Evolutionary conservation across 2,329 filamentous ascomycete genomes (phyloP).

Genomic region (Alternaria gaisen): DNA sequence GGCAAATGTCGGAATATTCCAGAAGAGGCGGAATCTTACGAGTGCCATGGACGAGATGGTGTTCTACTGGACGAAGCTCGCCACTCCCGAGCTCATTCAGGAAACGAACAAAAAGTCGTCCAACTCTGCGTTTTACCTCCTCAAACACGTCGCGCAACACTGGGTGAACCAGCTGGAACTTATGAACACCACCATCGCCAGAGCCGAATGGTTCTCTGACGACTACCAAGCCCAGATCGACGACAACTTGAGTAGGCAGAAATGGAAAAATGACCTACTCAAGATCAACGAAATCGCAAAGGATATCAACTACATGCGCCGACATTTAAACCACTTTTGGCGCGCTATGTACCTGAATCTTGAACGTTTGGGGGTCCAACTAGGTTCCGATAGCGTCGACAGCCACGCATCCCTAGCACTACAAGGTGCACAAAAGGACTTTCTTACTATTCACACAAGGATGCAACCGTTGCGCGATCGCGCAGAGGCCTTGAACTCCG

Average conservation of each 20-base stretch:
- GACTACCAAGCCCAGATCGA: slow-evolving; percentile 26
- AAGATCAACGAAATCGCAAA: slow-evolving; percentile 20
- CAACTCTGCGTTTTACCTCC: slow-evolving; percentile 6
- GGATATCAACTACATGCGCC: slow-evolving; percentile 30
- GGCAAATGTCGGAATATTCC: neutral
- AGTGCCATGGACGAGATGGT: neutral
- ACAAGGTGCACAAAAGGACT: slow-evolving; percentile 28
- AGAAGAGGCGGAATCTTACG: neutral
- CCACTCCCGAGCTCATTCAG: neutral
- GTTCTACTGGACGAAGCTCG: neutral
- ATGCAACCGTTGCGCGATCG: slow-evolving; percentile 25
- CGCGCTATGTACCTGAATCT: neutral
- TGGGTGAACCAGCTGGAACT: slow-evolving; percentile 13
- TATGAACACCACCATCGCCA: slow-evolving; percentile 6
- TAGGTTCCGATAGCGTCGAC: neutral
- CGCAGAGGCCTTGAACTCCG: slow-evolving; percentile 23
- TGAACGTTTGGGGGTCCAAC: slow-evolving; percentile 7
- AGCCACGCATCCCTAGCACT: slow-evolving; percentile 5
- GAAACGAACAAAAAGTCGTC: neutral
- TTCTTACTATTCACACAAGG: slow-evolving; percentile 22
- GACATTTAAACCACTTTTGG: slow-evolving; percentile 19
- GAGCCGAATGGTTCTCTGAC: slow-evolving; percentile 26
- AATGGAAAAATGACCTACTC: slow-evolving; percentile 27
- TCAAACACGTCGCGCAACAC: slow-evolving; percentile 7
- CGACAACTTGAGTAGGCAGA: slow-evolving; percentile 8